Percentiles rank a stretch among this genome's conserved stretches.
These are phyloP conservation scores for Berkeleyomyces basicola DNA, from an alignment of 2,329 filamentous ascomycete species.

Conservation along the genomic window DNA sequence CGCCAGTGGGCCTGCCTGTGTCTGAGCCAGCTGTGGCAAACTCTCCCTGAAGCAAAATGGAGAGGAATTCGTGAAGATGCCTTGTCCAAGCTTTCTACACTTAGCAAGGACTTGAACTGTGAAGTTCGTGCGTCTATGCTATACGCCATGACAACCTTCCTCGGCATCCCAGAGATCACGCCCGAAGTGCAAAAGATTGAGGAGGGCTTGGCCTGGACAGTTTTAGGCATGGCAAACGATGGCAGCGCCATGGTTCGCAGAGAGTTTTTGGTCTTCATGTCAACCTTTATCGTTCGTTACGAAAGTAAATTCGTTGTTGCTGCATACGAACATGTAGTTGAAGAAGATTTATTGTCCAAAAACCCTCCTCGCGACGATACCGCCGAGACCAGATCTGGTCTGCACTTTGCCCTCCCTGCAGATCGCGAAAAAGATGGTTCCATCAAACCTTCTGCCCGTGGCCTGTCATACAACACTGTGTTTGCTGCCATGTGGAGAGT, in stretches of 20 bases:
- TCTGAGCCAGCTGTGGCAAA: slow-evolving; percentile 85
- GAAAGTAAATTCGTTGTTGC: slow-evolving; percentile 84
- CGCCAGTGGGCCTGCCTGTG: slow-evolving; percentile 94
- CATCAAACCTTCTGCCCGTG: slow-evolving; percentile 38
- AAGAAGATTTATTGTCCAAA: slow-evolving; percentile 57
- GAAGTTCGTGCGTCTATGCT: slow-evolving; percentile 90
- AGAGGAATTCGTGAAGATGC: slow-evolving; percentile 80
- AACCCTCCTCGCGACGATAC: slow-evolving; percentile 39
- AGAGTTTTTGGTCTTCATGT: slow-evolving; percentile 85
- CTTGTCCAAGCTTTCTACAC: slow-evolving; percentile 60
- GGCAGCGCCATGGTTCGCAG: slow-evolving; percentile 88
- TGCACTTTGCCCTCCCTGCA: slow-evolving; percentile 42
- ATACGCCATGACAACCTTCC: slow-evolving; percentile 81
- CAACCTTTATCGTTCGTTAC: slow-evolving; percentile 76
- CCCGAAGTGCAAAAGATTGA: slow-evolving; percentile 83
- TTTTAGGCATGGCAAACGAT: slow-evolving; percentile 83
- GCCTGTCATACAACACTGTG: slow-evolving; percentile 69
- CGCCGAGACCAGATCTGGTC: slow-evolving; percentile 42
- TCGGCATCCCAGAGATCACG: slow-evolving; percentile 84
- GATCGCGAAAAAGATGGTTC: slow-evolving; percentile 40
- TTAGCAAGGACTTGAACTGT: slow-evolving; percentile 72
- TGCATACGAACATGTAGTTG: slow-evolving; percentile 75
- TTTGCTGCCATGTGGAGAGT: slow-evolving; percentile 94
- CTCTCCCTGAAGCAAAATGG: slow-evolving; percentile 88
- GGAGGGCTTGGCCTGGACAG: slow-evolving; percentile 73